phyloP scores from a whole-genome alignment of 371 early-diverging fungal genomes.

The Apophysomyces sp. region DNA sequence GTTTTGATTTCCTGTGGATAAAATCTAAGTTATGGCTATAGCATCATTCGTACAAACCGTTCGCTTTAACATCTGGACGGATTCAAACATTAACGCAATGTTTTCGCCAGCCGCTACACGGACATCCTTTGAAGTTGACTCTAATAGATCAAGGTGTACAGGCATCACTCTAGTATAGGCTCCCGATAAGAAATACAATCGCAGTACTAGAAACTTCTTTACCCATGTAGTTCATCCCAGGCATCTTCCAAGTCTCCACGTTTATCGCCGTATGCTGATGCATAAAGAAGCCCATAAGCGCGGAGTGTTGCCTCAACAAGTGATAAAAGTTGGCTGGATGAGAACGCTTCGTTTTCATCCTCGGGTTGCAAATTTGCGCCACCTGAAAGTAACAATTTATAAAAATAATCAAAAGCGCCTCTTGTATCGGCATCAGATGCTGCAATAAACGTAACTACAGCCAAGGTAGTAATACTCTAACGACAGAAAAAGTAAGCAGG shows the following conservation, averaged over 20 bases:
- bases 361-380: constrained; percentile 22
- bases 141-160: constrained; percentile 50
- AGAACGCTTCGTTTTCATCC: constrained; percentile 9
- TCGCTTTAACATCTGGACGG: constrained; percentile 9
- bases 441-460: constrained; percentile 59
- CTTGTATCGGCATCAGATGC: constrained; percentile 51
- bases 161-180: constrained; percentile 24
- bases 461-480: constrained; percentile 48
- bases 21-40: not conserved
- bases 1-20: constrained; percentile 20
- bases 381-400: constrained; percentile 25
- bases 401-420: constrained; percentile 29
- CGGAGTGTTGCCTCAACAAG: constrained; percentile 39
- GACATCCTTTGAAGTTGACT: constrained; percentile 55
- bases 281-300: constrained; percentile 49
- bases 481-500: not conserved
- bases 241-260: constrained; percentile 34
- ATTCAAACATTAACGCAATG: constrained; percentile 68
- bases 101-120: constrained; percentile 74
- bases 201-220: constrained; percentile 1
- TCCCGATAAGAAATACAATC: not conserved
- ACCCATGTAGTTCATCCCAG: constrained; percentile 46
- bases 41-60: not conserved
- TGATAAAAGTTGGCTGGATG: constrained; percentile 11
- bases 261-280: constrained; percentile 40